Base-by-base conservation (phyloP, 2,329 filamentous ascomycete genomes). In the Volutella citrinella region DNA sequence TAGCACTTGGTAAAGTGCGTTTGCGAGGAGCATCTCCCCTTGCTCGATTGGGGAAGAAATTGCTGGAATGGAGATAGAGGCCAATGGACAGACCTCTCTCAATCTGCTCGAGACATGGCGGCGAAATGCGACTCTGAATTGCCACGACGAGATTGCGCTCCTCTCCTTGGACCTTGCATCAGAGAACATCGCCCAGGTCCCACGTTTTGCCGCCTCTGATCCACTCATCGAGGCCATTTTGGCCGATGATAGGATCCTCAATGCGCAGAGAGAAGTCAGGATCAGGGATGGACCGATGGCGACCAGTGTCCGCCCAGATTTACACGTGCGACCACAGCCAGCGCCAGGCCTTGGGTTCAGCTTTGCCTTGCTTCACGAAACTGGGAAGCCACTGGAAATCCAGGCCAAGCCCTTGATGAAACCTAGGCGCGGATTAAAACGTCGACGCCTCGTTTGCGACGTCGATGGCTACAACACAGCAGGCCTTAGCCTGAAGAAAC, bases 401-500 rank as follows among this genome's bases (percentile, higher is more conserved):
- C 36, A 24, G 3, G 17, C 30, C n/a, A 32, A 27, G 19, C 16
- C 32, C 11, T 15, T 5, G 13, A n/a, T 23, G 9, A n/a, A 11
- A 3, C 10, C 14, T 10, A 28, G 27, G 7, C 30, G 40, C 4
- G 56, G 56, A 7, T 19, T 58, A 31, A 82, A 82, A 51, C 72
- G 80, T 19, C 52, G 57, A 14, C 71, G 80, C 16, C 60, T 68
- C 6, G 45, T 63, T 3, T 69, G 74, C 21, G 80, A 84, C 43
- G 73, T 83, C 26, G 79, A 83, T 40, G 77, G 70, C 34, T 73
- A 67, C 31, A 65, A 69, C 46, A 76, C 72, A 1, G 65, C 65
- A 18, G 49, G 45, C n/a, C 45, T 78, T 37, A 55, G 66, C 54
- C 69, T 63, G 54, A 87, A 88, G 67, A 87, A 87, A 59, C 76